These are phyloP conservation scores for Glaciozyma martinii DNA, from an alignment of 768 basidiomycete species.

Conservation along the genomic window DNA sequence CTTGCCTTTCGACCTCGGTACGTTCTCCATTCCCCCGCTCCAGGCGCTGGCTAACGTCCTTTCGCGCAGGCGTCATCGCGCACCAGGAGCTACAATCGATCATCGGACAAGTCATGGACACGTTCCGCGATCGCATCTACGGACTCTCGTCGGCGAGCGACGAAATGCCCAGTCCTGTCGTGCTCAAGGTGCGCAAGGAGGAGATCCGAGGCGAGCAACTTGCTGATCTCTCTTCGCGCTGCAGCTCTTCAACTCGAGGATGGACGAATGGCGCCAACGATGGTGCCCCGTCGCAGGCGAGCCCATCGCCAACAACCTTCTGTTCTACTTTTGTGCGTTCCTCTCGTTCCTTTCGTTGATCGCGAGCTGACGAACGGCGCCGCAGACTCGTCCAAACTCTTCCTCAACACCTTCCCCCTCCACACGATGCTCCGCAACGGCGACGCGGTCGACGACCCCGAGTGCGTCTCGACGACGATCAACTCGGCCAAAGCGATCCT, in stretches of 20 bases:
- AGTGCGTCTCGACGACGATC: slow-evolving; percentile 18
- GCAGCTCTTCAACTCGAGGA: slow-evolving; percentile 28
- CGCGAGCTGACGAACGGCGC: background rate
- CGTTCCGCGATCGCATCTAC: slow-evolving; percentile 24
- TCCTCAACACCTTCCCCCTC: slow-evolving; percentile 28
- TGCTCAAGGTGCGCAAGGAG: slow-evolving; percentile 25
- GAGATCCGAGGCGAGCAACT: slow-evolving; percentile 8
- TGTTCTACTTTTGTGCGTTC: slow-evolving; percentile 20
- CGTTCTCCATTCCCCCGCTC: background rate
- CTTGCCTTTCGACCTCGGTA: slow-evolving; percentile 25
- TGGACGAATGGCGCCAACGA: slow-evolving; percentile 27
- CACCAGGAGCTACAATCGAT: slow-evolving; percentile 25
- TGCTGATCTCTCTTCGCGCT: background rate
- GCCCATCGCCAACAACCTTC: slow-evolving; percentile 26
- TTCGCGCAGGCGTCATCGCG: slow-evolving; percentile 16
- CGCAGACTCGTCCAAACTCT: slow-evolving; percentile 22
- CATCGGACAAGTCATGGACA: slow-evolving; percentile 28
- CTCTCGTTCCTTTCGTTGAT: no score
- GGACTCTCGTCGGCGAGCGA: slow-evolving; percentile 20
- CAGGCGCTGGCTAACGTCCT: background rate
- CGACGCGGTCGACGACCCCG: slow-evolving; percentile 15
- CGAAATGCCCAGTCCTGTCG: slow-evolving; percentile 24
- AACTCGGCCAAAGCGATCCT: slow-evolving; percentile 10
- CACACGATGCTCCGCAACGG: slow-evolving; percentile 21
- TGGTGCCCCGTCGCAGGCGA: slow-evolving; percentile 25